A percentile compares a stretch with the other conserved stretches of the same genome.
Evolutionary conservation across 352 stramenopile genomes (phyloP).

Genomic region (Phytophthora brassicae): DNA sequence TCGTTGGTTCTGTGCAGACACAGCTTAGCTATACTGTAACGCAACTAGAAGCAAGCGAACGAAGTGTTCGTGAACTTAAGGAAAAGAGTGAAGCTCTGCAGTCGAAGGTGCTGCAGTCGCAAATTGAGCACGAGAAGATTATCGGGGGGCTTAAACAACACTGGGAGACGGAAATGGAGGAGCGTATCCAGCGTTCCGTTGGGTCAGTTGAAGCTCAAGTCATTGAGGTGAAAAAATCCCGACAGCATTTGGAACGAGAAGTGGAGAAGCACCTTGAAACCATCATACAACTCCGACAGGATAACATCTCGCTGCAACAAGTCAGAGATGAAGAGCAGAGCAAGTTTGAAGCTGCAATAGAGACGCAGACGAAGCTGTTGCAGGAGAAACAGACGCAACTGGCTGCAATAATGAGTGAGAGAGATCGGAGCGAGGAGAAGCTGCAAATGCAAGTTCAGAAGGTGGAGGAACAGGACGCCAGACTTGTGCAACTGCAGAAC

Average conservation of each 20-base stretch:
- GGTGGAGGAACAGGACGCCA: constrained; percentile 42
- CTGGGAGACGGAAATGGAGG: constrained; percentile 51
- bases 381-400: constrained; percentile 45
- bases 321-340: constrained; percentile 36
- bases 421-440: constrained; percentile 47
- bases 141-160: constrained; percentile 54
- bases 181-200: constrained; percentile 60
- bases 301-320: constrained; percentile 58
- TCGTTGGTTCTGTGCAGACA: constrained; percentile 38
- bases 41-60: constrained; percentile 44
- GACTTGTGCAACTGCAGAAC: constrained; percentile 37
- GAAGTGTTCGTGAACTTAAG: constrained; percentile 28
- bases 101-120: constrained; percentile 45
- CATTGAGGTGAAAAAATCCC: constrained; percentile 61
- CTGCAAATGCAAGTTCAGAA: constrained; percentile 39
- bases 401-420: constrained; percentile 33
- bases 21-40: constrained; percentile 43
- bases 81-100: constrained; percentile 55
- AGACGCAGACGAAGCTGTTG: constrained; percentile 45
- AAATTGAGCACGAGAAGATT: constrained; percentile 57
- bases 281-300: constrained; percentile 55
- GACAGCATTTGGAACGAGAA: constrained; percentile 59
- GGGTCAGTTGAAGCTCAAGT: constrained; percentile 61
- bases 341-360: constrained; percentile 33
- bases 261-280: constrained; percentile 63